phyloP scores from a whole-genome alignment of 495 filamentous ascomycete genomes.

The Talaromyces proteolyticus region DNA sequence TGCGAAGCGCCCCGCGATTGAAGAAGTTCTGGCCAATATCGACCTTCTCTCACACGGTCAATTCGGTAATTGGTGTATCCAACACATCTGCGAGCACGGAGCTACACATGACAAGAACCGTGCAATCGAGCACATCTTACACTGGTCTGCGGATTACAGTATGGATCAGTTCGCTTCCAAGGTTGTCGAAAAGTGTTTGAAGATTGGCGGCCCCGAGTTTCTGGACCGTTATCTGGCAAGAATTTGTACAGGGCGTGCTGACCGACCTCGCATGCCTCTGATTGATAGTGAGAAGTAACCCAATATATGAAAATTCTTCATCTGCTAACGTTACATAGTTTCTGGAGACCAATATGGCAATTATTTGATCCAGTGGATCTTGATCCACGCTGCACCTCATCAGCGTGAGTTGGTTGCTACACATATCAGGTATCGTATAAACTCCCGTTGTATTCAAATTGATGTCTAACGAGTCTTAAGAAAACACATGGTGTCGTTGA shows the following conservation, averaged over 20 bases:
- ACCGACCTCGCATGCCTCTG: constrained; percentile 91
- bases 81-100: constrained; percentile 98
- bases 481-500: constrained; percentile 99
- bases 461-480: constrained; percentile 22
- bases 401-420: constrained; percentile 89
- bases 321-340: constrained; percentile 38
- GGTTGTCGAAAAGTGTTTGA: constrained; percentile 97
- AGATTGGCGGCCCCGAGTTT: constrained; percentile 90
- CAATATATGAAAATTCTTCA: neutral
- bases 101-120: constrained; percentile 84
- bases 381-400: constrained; percentile 77
- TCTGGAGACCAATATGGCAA: constrained; percentile 98
- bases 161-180: constrained; percentile 99
- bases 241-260: constrained; percentile 83
- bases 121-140: constrained; percentile 91
- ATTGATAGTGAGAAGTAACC: constrained; percentile 68
- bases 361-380: constrained; percentile 94
- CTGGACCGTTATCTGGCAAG: constrained; percentile 87
- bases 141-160: constrained; percentile 90
- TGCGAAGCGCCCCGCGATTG: constrained; percentile 97
- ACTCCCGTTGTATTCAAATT: neutral
- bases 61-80: constrained; percentile 99
- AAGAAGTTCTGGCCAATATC: constrained; percentile 89
- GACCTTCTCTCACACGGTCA: constrained; percentile 97
- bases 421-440: constrained; percentile 64